A percentile compares a stretch with the other conserved stretches of the same genome.
Conservation (phyloP, 345 rosid genomes). For the Melastoma malabathricum region DNA sequence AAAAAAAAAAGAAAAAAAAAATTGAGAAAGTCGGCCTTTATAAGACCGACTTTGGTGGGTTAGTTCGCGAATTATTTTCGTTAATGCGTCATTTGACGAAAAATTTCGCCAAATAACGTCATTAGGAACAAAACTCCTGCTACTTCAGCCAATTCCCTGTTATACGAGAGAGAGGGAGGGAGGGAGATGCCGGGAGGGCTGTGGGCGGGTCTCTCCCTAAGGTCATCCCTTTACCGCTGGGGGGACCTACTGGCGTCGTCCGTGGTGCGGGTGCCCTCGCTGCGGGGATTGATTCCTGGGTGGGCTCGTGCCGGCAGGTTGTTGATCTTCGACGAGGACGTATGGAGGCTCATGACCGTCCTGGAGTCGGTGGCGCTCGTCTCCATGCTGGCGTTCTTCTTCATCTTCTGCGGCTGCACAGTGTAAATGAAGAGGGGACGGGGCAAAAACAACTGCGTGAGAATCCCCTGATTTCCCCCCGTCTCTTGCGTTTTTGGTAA, state of each 20-base stretch:
- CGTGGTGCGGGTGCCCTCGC: slow-evolving; percentile 4
- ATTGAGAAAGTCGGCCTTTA: no score
- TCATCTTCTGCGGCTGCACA: slow-evolving; percentile 81
- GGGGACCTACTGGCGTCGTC: slow-evolving; percentile 9
- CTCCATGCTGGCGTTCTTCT: slow-evolving; percentile 81
- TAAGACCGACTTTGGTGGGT: no score
- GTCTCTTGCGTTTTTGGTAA: no score
- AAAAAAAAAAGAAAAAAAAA: no score
- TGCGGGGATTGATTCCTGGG: slow-evolving; percentile 3
- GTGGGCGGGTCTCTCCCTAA: slow-evolving; percentile 10
- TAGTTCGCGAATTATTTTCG: no score
- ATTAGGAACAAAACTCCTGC: no score
- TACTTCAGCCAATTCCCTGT: no score
- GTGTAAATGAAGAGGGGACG: slow-evolving; percentile 11
- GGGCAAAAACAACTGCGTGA: no score
- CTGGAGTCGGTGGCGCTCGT: slow-evolving; percentile 81
- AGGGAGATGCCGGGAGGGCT: background rate
- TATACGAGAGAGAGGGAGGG: background rate
- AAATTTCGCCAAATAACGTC: no score
- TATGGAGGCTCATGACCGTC: slow-evolving; percentile 62
- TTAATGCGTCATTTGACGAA: no score
- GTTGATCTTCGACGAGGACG: slow-evolving; percentile 45
- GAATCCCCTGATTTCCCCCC: no score
- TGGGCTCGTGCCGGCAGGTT: slow-evolving; percentile 27
- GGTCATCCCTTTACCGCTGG: slow-evolving; percentile 20